These are phyloP conservation scores for Colletotrichum orbiculare DNA, from an alignment of 2,329 filamentous ascomycete genomes.

Conservation along the genomic window DNA sequence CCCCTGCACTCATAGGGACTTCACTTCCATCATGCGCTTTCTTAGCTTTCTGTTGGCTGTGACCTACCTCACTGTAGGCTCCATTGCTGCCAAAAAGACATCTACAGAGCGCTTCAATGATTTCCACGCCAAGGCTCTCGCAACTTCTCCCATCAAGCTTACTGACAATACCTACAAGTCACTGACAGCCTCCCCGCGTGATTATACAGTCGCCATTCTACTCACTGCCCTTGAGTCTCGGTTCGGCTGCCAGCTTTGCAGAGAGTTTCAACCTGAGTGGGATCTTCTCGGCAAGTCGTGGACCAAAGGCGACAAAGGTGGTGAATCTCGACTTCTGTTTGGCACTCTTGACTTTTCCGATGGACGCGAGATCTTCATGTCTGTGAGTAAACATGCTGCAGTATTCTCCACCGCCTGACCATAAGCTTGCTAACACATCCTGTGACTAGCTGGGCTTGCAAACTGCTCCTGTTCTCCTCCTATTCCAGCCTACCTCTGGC, in stretches of 20 bases:
- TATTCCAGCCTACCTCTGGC: constrained; percentile 88
- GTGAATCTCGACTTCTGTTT: constrained; percentile 79
- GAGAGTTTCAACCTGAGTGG: constrained; percentile 95
- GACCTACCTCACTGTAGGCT: constrained; percentile 70
- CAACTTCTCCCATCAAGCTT: constrained; percentile 78
- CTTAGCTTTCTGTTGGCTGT: constrained; percentile 71
- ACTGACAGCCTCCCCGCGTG: constrained; percentile 80
- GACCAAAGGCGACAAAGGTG: constrained; percentile 83
- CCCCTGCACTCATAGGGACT: background rate
- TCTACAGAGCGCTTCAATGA: constrained; percentile 73
- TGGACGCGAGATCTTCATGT: constrained; percentile 86
- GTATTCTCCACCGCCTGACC: background rate
- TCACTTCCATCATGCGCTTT: constrained; percentile 71
- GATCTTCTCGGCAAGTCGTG: constrained; percentile 87
- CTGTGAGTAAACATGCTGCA: constrained; percentile 64
- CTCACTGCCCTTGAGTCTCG: constrained; percentile 87
- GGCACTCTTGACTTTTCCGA: constrained; percentile 88
- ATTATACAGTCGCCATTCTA: constrained; percentile 85
- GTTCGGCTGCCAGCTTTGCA: constrained; percentile 87
- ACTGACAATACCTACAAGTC: constrained; percentile 80
- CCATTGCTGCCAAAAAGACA: constrained; percentile 73
- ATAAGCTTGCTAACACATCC: constrained; percentile 17
- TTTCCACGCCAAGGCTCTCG: constrained; percentile 75
- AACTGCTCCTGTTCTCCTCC: constrained; percentile 89
- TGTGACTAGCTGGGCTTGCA: constrained; percentile 82